Evolutionary conservation across 352 stramenopile species (phyloP), one percentile per base, ranked within the genome.

Genomic region (Globisporangium canariense): DNA sequence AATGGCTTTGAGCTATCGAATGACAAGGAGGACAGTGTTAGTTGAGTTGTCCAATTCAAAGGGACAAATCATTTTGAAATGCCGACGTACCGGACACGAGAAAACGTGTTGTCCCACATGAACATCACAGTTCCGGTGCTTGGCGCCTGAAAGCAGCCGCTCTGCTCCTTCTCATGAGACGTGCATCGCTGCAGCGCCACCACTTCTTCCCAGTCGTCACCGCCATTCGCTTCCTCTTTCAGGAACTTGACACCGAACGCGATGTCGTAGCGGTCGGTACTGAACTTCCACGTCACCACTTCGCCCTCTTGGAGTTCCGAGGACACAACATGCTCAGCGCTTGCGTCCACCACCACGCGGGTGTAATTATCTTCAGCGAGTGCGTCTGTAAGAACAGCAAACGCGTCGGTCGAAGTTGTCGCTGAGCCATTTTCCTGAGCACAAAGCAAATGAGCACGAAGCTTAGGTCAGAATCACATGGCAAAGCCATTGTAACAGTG

Each of bases 71-170:
- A 16, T 41, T 14, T 14, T 1, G 3, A 34, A 20, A 41, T 41
- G 9, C 41, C 22, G 38, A 52, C 75, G 41, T 65, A 90, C 81
- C 79, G 74, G 43, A 88, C 68, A 14, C 74, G 53, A 0, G 81
- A 90, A 55, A 79, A 88, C 7, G 65, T 75, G 62, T 90, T 90
- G 61, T 88, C 75, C 81, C 81, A 90, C 25, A 65, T 88, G 56
- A 88, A 73, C 25, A 82, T 62, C 50, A 87, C 61, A 7, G 76
- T 90, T 2, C 81, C 77, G 8, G 67, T 51, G 36, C 2, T 65
- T 9, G 54, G 43, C 20, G 79, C 52, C 30, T 68, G 55, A 45
- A 83, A 90, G 6, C 57, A 69, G 22, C 76, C 79, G 9, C 28
- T 77, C 32, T 84, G 73, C 57, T 81, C 65, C 10, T 75, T 59